A percentile compares a stretch with the other conserved stretches of the same genome.
These are phyloP conservation scores for Eragrostis nindensis DNA, from an alignment of 176 grass and related monocot species.

Conservation along the genomic window DNA sequence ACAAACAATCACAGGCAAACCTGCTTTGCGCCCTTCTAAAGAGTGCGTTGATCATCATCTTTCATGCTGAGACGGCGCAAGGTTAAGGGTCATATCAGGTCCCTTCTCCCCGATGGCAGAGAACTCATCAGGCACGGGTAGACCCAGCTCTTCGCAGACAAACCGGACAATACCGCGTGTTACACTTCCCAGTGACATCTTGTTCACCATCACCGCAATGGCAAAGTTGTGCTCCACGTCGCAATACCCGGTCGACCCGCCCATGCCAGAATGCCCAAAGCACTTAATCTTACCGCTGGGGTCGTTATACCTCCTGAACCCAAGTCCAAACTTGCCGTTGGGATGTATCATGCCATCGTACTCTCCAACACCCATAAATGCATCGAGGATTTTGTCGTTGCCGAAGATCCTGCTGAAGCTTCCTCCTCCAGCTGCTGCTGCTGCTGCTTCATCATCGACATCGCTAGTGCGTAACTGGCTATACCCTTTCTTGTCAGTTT, in stretches of 20 bases:
- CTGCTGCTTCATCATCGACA: slow-evolving; percentile 6
- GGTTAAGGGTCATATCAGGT: slow-evolving; percentile 82
- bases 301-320: slow-evolving; percentile 73
- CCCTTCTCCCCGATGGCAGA: slow-evolving; percentile 71
- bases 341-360: slow-evolving; percentile 58
- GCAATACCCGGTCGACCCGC: slow-evolving; percentile 81
- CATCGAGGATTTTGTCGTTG: slow-evolving; percentile 50
- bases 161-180: slow-evolving; percentile 72
- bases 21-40: neutral
- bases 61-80: slow-evolving; percentile 32
- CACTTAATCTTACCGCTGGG: slow-evolving; percentile 27
- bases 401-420: slow-evolving; percentile 46
- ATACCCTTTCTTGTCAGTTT: slow-evolving; percentile 43
- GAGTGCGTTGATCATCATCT: neutral
- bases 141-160: slow-evolving; percentile 72
- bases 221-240: slow-evolving; percentile 71
- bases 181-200: slow-evolving; percentile 73
- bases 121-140: slow-evolving; percentile 88
- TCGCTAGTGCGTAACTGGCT: slow-evolving; percentile 42
- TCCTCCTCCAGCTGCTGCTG: neutral
- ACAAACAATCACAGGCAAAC: neutral
- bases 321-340: slow-evolving; percentile 79
- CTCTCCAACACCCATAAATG: slow-evolving; percentile 68
- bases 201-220: slow-evolving; percentile 91
- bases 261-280: slow-evolving; percentile 90